Conservation (phyloP, 257 asterid genomes). For the Mitragyna speciosa region DNA sequence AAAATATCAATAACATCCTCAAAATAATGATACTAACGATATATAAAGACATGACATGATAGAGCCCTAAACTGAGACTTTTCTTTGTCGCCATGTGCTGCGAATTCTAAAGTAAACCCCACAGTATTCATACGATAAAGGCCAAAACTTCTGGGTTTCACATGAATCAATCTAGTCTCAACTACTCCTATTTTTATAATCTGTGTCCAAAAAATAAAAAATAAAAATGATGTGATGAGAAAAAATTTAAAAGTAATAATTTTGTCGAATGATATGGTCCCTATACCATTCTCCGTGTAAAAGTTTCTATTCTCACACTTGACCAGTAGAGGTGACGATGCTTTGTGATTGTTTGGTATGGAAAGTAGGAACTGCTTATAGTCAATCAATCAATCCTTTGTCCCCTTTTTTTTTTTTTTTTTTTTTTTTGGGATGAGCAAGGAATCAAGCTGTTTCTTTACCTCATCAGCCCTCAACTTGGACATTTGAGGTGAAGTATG, state of each 20-base stretch:
- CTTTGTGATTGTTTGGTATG: neutral
- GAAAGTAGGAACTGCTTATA: neutral
- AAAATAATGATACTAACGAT: neutral
- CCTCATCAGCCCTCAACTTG: too few species aligned
- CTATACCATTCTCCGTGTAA: too few species aligned
- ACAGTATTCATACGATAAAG: neutral
- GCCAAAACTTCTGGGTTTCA: neutral
- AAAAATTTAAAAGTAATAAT: too few species aligned
- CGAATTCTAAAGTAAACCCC: neutral
- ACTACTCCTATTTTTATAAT: neutral
- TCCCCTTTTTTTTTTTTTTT: too few species aligned
- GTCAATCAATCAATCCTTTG: too few species aligned
- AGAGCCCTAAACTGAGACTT: neutral
- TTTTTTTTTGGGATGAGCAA: too few species aligned
- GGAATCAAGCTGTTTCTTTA: too few species aligned
- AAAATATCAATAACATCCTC: neutral
- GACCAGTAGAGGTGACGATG: neutral
- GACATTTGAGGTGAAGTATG: too few species aligned
- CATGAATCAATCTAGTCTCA: neutral
- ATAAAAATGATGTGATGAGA: too few species aligned
- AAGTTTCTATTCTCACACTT: too few species aligned
- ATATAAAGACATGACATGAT: neutral
- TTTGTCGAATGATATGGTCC: too few species aligned
- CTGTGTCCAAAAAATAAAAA: neutral
- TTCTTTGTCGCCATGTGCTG: neutral